phyloP scores from a whole-genome alignment of 2,329 filamentous ascomycete species.

The Aureobasidium vineae region DNA sequence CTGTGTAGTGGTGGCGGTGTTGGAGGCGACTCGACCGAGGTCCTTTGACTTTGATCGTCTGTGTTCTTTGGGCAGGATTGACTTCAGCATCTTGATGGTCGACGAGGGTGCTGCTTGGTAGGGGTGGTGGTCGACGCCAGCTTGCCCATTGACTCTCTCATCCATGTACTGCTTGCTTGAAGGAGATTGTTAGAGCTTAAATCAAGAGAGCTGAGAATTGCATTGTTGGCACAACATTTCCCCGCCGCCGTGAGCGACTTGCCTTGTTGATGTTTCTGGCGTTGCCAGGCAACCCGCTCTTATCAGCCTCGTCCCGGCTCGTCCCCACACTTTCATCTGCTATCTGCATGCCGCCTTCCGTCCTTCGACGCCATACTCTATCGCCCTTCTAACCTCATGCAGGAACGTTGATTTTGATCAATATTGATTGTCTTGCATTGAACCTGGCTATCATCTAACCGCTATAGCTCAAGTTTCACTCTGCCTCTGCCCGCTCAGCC shows the following conservation, averaged over 20 bases:
- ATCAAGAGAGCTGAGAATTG: background rate
- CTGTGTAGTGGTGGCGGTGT: slow-evolving; percentile 32
- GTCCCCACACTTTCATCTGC: slow-evolving; percentile 11
- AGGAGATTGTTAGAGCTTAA: background rate
- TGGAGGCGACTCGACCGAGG: slow-evolving; percentile 42
- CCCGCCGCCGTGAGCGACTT: background rate
- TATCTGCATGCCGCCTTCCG: slow-evolving; percentile 12
- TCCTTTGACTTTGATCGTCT: slow-evolving; percentile 47
- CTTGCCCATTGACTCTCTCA: slow-evolving; percentile 17
- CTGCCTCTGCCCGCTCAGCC: background rate
- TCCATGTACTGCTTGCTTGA: slow-evolving; percentile 8
- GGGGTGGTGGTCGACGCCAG: background rate
- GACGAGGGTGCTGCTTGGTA: slow-evolving; percentile 15
- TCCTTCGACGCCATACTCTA: background rate
- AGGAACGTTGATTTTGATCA: background rate
- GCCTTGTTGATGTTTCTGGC: slow-evolving; percentile 18
- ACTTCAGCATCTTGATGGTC: slow-evolving; percentile 48
- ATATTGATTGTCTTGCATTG: background rate
- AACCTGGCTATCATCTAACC: background rate
- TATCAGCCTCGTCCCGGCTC: background rate
- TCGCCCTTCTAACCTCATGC: slow-evolving; percentile 5
- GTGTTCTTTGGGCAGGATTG: slow-evolving; percentile 49
- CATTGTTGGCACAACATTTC: slow-evolving; percentile 18
- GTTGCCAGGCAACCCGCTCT: slow-evolving; percentile 21
- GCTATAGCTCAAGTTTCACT: background rate